Percentiles rank a stretch among this genome's conserved stretches.
These are phyloP conservation scores for Alternaria postmessia DNA, from an alignment of 2,329 filamentous ascomycete species.

Conservation along the genomic window DNA sequence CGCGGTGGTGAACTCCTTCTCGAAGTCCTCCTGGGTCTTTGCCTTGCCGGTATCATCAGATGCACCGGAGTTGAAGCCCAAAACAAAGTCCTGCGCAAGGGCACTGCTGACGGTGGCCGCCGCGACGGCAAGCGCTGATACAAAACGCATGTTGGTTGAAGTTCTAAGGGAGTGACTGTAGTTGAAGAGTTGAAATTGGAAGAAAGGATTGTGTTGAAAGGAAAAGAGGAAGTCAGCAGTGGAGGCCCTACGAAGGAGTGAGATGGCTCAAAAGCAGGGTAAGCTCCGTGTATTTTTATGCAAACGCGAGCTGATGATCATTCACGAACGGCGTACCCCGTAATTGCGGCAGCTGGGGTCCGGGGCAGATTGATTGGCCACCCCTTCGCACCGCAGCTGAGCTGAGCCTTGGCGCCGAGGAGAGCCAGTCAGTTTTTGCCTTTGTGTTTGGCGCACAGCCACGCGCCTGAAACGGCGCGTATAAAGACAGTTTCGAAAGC, in stretches of 20 bases:
- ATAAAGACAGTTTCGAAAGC: background rate
- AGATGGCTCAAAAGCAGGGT: background rate
- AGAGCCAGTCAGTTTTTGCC: background rate
- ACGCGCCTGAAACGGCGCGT: constrained; percentile 15
- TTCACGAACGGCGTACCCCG: constrained; percentile 16
- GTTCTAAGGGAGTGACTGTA: constrained; percentile 22
- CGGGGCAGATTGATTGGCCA: constrained; percentile 8
- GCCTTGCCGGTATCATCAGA: constrained; percentile 42
- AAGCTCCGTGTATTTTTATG: constrained; percentile 12
- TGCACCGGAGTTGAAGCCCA: constrained; percentile 48
- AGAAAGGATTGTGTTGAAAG: constrained; percentile 5
- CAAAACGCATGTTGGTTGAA: constrained; percentile 29
- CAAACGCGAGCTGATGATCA: constrained; percentile 16
- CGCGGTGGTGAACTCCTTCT: constrained; percentile 72
- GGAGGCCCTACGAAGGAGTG: background rate
- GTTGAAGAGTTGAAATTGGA: constrained; percentile 1
- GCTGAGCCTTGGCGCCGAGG: constrained; percentile 11
- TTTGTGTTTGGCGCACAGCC: background rate
- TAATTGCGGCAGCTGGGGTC: constrained; percentile 11
- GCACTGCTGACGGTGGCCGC: constrained; percentile 32
- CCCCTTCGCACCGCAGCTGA: constrained; percentile 3
- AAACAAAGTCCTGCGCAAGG: constrained; percentile 34
- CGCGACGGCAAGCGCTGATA: constrained; percentile 32
- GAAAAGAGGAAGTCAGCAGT: background rate
- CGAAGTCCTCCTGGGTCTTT: constrained; percentile 72